phyloP scores from a whole-genome alignment of 73 alveolate species.

The Symbiodinium natans region DNA sequence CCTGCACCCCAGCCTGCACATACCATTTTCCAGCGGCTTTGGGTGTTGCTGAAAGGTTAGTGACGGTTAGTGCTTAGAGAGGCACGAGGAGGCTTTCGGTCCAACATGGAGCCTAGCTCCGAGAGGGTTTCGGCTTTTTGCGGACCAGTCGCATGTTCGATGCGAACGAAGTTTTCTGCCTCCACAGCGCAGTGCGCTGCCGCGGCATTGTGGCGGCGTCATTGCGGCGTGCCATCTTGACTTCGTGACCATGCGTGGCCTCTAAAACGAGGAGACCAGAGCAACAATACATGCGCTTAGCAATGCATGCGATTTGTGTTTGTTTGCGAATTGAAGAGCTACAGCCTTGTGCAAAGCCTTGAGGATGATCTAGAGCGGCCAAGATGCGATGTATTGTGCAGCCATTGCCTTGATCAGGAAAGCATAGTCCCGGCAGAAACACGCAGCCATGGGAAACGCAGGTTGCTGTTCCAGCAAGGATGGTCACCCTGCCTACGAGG shows the following conservation, averaged over 20 bases:
- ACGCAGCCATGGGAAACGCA: not conserved
- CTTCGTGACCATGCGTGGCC: not conserved
- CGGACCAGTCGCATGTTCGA: no score
- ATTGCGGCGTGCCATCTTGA: not conserved
- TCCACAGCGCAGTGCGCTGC: no score
- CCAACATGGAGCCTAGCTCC: no score
- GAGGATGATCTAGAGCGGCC: no score
- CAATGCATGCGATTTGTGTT: no score
- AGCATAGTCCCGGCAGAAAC: not conserved
- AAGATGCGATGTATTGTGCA: no score
- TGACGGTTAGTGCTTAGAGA: not conserved
- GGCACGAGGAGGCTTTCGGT: not conserved
- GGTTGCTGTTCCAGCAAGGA: constrained; percentile 14
- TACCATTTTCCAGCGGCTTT: not conserved
- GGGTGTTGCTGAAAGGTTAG: not conserved
- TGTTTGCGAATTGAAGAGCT: no score
- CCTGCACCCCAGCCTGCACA: not conserved
- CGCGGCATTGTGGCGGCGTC: not conserved
- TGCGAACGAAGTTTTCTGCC: no score
- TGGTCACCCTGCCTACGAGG: not conserved
- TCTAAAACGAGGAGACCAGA: not conserved
- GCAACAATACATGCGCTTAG: no score
- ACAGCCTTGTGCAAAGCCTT: no score
- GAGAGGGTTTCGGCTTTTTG: no score
- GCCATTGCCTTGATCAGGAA: not conserved